phyloP scores from a whole-genome alignment of 345 rosid species.

The Brassica juncea region DNA sequence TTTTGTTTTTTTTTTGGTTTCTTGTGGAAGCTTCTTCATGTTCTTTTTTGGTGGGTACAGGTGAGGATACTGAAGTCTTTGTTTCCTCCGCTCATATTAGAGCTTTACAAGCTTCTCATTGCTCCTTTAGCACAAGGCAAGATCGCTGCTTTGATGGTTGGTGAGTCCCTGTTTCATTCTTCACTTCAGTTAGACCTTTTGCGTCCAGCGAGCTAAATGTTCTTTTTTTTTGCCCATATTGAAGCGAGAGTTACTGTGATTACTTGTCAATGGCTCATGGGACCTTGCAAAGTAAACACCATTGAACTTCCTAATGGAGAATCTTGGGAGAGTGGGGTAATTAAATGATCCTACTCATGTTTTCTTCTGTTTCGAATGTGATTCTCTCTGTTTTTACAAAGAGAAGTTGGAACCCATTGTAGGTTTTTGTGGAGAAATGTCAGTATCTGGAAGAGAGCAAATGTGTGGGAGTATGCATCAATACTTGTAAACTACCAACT shows the following conservation, averaged over 20 bases:
- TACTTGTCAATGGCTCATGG: conserved; percentile 98
- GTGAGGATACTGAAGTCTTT: conserved; percentile 68
- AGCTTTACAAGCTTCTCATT: conserved; percentile 64
- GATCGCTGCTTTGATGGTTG: conserved; percentile 82
- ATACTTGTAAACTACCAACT: conserved; percentile 94
- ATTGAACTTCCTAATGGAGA: conserved; percentile 83
- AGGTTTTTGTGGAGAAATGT: conserved; percentile 94
- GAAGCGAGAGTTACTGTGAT: conserved; percentile 82
- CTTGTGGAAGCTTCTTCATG: background rate
- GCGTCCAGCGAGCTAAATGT: background rate
- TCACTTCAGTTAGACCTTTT: background rate
- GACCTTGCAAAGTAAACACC: conserved; percentile 62
- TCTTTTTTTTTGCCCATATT: background rate
- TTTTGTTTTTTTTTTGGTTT: too few relatives aligned
- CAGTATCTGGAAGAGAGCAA: conserved; percentile 92
- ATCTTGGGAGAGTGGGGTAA: conserved; percentile 75
- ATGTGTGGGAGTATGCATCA: conserved; percentile 78
- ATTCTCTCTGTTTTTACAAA: background rate
- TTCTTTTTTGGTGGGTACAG: conserved; percentile 39
- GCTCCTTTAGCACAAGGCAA: conserved; percentile 76
- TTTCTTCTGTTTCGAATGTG: background rate
- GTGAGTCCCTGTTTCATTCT: conserved; percentile 47
- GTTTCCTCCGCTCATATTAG: conserved; percentile 74
- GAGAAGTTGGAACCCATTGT: conserved; percentile 14
- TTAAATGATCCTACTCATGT: background rate